phyloP scores from a whole-genome alignment of 1,284 basidiomycete species.

The Pisolithus thermaeus region DNA sequence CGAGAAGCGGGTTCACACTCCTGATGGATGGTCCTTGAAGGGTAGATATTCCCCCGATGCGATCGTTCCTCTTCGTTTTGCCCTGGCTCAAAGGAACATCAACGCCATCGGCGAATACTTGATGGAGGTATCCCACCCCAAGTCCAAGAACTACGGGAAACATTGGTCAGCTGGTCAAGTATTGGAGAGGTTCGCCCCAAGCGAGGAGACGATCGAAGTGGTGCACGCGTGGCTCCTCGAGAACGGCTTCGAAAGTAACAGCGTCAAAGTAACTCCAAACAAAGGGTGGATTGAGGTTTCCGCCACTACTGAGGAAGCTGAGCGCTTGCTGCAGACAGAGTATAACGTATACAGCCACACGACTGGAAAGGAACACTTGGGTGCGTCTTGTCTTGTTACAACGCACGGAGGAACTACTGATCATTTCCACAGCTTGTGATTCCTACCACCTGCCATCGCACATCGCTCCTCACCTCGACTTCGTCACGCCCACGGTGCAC shows the following conservation, averaged over 20 bases:
- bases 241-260: constrained; percentile 30
- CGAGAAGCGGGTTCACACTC: constrained; percentile 23
- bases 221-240: constrained; percentile 36
- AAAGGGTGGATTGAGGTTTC: constrained; percentile 40
- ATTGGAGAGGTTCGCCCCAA: constrained; percentile 38
- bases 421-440: constrained; percentile 19
- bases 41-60: constrained; percentile 20
- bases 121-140: constrained; percentile 28
- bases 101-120: constrained; percentile 32
- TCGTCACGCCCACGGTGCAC: constrained; percentile 21
- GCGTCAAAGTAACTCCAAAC: constrained; percentile 29
- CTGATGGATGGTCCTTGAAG: constrained; percentile 27
- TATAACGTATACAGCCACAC: constrained; percentile 22
- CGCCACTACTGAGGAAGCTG: constrained; percentile 38
- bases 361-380: constrained; percentile 34
- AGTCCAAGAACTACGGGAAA: constrained; percentile 35
- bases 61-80: constrained; percentile 34
- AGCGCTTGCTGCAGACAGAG: constrained; percentile 24
- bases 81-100: constrained; percentile 36
- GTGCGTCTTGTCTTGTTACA: constrained; percentile 23
- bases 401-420: constrained; percentile 8
- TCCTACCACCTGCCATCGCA: constrained; percentile 22
- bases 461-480: constrained; percentile 25
- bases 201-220: constrained; percentile 28
- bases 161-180: constrained; percentile 38